Percentiles rank a stretch among this genome's conserved stretches.
These are phyloP conservation scores for Saccharomyces hybrid DNA, from an alignment of 1,139 yeast species.

Conservation along the genomic window DNA sequence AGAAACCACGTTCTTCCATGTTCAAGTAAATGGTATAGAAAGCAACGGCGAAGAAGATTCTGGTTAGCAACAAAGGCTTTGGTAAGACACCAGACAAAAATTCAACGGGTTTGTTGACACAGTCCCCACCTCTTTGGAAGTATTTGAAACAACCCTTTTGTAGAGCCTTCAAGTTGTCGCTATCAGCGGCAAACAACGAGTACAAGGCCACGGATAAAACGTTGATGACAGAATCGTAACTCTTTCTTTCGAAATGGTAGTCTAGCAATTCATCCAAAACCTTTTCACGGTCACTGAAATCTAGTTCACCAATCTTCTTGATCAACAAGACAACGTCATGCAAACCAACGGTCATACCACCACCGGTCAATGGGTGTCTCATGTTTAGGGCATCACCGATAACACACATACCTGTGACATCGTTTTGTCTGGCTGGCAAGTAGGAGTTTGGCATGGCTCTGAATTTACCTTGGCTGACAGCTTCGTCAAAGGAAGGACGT, in stretches of 20 bases:
- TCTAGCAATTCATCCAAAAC: conserved; percentile 49
- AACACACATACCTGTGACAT: conserved; percentile 69
- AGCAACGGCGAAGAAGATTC: conserved; percentile 87
- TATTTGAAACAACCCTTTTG: conserved; percentile 87
- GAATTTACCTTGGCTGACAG: conserved; percentile 47
- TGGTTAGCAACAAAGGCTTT: conserved; percentile 62
- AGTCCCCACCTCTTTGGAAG: conserved; percentile 76
- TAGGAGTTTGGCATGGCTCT: conserved; percentile 93
- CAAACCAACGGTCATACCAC: conserved; percentile 97
- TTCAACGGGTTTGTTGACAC: conserved; percentile 72
- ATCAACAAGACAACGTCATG: conserved; percentile 71
- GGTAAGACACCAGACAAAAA: conserved; percentile 78
- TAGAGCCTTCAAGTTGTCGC: conserved; percentile 52
- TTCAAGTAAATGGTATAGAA: conserved; percentile 71
- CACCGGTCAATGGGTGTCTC: conserved; percentile 98
- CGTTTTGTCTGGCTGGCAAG: conserved; percentile 63
- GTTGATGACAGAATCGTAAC: conserved; percentile 75
- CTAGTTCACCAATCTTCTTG: conserved; percentile 42
- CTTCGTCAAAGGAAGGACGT: conserved; percentile 57
- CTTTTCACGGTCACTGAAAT: conserved; percentile 49
- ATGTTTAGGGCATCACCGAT: conserved; percentile 92
- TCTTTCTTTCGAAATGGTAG: conserved; percentile 74
- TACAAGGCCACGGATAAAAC: conserved; percentile 86
- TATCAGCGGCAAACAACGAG: conserved; percentile 83
- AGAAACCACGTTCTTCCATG: conserved; percentile 54